Conservation (phyloP, 805 yeast species). For the Isabelozyma pseudorhagii region DNA sequence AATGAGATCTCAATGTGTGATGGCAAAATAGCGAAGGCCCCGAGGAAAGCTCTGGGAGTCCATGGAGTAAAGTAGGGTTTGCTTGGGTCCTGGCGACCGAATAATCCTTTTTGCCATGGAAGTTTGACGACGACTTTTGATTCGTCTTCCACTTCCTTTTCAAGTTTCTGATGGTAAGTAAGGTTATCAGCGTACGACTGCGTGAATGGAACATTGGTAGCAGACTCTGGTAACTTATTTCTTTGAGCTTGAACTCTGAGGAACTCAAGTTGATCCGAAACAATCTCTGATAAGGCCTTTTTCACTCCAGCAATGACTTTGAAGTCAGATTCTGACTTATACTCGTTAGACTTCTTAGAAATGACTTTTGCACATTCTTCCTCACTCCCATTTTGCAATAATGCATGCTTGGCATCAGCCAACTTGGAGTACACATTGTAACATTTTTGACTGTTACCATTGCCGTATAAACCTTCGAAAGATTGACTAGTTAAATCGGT, state of each 20-base stretch:
- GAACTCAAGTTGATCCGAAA: slow-evolving; percentile 28
- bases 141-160: slow-evolving; percentile 53
- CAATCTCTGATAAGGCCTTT: slow-evolving; percentile 34
- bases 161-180: slow-evolving; percentile 32
- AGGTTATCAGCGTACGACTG: slow-evolving; percentile 23
- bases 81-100: slow-evolving; percentile 72
- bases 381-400: slow-evolving; percentile 17
- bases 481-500: slow-evolving; percentile 16
- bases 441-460: slow-evolving; percentile 32
- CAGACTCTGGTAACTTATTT: slow-evolving; percentile 24
- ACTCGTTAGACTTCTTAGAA: slow-evolving; percentile 34
- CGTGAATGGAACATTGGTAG: slow-evolving; percentile 24
- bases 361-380: slow-evolving; percentile 21
- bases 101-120: slow-evolving; percentile 79
- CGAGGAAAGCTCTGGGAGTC: slow-evolving; percentile 90
- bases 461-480: slow-evolving; percentile 36
- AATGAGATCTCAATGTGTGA: slow-evolving; percentile 89
- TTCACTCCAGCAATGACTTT: slow-evolving; percentile 31
- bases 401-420: slow-evolving; percentile 21
- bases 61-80: slow-evolving; percentile 95
- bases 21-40: slow-evolving; percentile 90
- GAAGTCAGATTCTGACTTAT: slow-evolving; percentile 24
- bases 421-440: slow-evolving; percentile 28
- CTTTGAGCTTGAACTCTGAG: slow-evolving; percentile 27
- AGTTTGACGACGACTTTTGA: slow-evolving; percentile 47